Conservation (phyloP, 805 yeast species). For the Geotrichum ghanense region DNA sequence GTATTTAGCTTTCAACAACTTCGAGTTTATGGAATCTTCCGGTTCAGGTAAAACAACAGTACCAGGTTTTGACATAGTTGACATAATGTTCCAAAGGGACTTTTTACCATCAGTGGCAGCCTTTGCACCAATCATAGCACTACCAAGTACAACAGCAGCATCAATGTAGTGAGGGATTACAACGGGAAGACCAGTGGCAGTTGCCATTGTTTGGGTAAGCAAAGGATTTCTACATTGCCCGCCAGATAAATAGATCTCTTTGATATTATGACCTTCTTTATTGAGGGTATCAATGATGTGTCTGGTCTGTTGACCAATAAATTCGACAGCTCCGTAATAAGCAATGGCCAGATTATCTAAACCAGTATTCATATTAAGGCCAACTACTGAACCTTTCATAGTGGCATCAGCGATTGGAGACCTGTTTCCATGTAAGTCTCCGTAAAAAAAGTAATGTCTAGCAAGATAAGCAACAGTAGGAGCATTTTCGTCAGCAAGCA, state of each 20-base stretch:
- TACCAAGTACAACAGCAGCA: conserved; percentile 93
- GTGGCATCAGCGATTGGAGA: conserved; percentile 94
- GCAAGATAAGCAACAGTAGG: conserved; percentile 75
- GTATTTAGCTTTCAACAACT: conserved; percentile 67
- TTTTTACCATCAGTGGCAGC: conserved; percentile 54
- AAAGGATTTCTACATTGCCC: conserved; percentile 93
- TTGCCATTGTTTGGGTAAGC: conserved; percentile 81
- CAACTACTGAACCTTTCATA: conserved; percentile 88
- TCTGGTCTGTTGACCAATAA: conserved; percentile 94
- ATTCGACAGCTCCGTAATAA: conserved; percentile 91
- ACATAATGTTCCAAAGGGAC: conserved; percentile 77
- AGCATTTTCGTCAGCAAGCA: conserved; percentile 44
- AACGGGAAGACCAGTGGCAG: conserved; percentile 85
- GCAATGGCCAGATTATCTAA: conserved; percentile 75
- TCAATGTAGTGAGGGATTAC: conserved; percentile 91
- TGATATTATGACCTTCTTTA: conserved; percentile 63
- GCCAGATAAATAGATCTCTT: conserved; percentile 80
- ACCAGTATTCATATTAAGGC: conserved; percentile 84
- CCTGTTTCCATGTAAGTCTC: conserved; percentile 93
- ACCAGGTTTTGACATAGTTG: conserved; percentile 72
- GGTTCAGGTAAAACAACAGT: conserved; percentile 56
- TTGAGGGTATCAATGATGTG: conserved; percentile 86
- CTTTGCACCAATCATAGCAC: conserved; percentile 89
- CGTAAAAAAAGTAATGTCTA: conserved; percentile 81
- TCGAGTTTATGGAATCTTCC: conserved; percentile 49